phyloP scores from a whole-genome alignment of 495 filamentous ascomycete genomes.

The Platismatia glauca region DNA sequence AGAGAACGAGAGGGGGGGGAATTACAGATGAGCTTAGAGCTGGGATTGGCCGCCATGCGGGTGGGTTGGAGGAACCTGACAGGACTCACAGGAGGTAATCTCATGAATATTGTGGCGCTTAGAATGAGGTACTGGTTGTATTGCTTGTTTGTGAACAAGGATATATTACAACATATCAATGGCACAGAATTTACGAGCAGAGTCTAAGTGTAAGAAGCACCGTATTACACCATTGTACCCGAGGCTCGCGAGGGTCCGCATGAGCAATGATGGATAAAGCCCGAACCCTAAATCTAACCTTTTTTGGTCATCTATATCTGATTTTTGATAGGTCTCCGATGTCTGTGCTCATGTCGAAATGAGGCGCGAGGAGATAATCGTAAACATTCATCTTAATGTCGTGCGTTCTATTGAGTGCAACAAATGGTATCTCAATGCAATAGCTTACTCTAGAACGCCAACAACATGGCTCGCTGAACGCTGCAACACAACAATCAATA shows the following conservation, averaged over 20 bases:
- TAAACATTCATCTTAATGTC: background rate
- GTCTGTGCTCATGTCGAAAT: too few relatives aligned
- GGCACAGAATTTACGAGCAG: background rate
- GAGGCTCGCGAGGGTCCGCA: too few relatives aligned
- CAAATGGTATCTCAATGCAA: background rate
- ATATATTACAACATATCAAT: too few relatives aligned
- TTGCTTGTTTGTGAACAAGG: too few relatives aligned
- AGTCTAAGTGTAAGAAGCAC: too few relatives aligned
- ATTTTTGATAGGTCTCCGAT: too few relatives aligned
- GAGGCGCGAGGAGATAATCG: background rate
- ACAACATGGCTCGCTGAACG: slow-evolving; percentile 11
- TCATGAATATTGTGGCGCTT: slow-evolving; percentile 4
- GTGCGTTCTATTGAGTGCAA: background rate
- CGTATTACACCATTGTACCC: too few relatives aligned
- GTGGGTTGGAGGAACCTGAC: slow-evolving; percentile 47
- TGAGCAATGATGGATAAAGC: too few relatives aligned
- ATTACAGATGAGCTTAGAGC: slow-evolving; percentile 22
- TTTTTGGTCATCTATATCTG: background rate
- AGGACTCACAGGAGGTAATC: slow-evolving; percentile 23
- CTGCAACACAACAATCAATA: slow-evolving; percentile 1
- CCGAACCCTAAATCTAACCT: background rate
- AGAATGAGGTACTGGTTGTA: background rate
- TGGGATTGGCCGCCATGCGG: slow-evolving; percentile 39
- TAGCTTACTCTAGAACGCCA: background rate
- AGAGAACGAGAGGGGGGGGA: slow-evolving; percentile 20